A percentile compares a stretch with the other conserved stretches of the same genome.
Evolutionary conservation across 2,329 filamentous ascomycete species (phyloP).

Genomic region (Penicillium sp.): DNA sequence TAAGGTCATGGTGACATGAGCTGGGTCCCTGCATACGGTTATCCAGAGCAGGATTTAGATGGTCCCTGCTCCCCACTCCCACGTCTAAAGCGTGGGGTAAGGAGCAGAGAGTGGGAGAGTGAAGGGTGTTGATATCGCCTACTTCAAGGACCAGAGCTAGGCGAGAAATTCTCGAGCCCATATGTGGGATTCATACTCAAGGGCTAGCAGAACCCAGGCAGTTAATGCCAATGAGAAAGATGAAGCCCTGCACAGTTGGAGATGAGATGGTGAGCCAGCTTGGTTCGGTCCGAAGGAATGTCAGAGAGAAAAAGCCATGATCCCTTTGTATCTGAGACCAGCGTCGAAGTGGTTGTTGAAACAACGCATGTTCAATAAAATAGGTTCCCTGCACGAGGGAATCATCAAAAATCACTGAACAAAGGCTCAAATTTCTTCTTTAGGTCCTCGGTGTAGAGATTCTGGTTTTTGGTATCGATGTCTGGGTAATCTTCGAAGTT

Average conservation of each 20-base stretch:
- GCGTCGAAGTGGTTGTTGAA: constrained; percentile 5
- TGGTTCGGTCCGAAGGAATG: neutral
- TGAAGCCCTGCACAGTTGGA: neutral
- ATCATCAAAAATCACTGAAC: constrained; percentile 60
- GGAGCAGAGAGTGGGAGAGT: neutral
- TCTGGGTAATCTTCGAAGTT: constrained; percentile 67
- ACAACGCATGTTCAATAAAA: constrained; percentile 2
- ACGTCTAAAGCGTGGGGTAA: neutral
- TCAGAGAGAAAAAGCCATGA: neutral
- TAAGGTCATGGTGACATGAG: neutral
- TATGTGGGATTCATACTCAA: neutral
- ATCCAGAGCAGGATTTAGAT: neutral
- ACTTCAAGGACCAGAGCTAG: neutral
- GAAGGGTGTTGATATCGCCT: neutral
- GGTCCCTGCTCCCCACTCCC: neutral
- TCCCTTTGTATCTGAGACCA: neutral
- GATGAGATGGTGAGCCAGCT: neutral
- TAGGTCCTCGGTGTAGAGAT: constrained; percentile 60
- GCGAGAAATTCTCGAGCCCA: neutral
- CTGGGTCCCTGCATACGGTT: neutral
- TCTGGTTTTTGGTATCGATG: constrained; percentile 53
- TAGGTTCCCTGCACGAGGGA: neutral
- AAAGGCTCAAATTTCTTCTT: constrained; percentile 59
- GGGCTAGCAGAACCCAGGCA: neutral
- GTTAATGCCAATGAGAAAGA: neutral